A percentile compares a stretch with the other conserved stretches of the same genome.
These are phyloP conservation scores for Heritiera fomes DNA, from an alignment of 345 rosid genomes.

Conservation along the genomic window DNA sequence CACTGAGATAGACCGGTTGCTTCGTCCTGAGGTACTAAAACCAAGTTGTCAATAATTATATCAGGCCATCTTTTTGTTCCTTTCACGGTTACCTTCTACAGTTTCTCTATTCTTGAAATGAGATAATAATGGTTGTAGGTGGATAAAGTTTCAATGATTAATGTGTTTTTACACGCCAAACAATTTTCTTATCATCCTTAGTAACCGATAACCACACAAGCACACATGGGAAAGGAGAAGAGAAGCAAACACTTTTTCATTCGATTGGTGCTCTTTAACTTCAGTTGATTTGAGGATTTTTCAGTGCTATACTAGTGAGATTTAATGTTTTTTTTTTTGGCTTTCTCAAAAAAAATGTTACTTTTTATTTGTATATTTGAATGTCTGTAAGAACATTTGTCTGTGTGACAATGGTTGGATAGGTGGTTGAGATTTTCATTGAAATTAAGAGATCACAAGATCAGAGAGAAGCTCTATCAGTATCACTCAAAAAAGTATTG, in stretches of 20 bases:
- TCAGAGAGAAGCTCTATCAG: neutral
- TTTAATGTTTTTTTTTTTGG: neutral
- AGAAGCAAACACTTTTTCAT: neutral
- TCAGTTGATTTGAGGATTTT: neutral
- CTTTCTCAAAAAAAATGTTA: neutral
- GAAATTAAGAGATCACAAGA: neutral
- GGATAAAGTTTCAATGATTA: neutral
- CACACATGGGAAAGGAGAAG: neutral
- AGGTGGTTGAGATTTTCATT: neutral
- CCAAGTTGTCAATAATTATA: neutral
- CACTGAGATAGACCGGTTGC: conserved; percentile 84
- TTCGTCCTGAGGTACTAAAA: conserved; percentile 92
- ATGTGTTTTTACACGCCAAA: conserved; percentile 1
- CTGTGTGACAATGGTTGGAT: neutral
- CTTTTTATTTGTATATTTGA: conserved; percentile 5
- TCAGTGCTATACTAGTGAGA: neutral
- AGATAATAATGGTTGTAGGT: neutral
- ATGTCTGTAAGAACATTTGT: neutral
- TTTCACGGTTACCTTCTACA: neutral
- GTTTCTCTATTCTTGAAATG: conserved; percentile 5
- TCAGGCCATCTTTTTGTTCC: neutral
- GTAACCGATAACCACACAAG: neutral
- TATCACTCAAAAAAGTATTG: neutral
- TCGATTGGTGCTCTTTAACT: neutral
- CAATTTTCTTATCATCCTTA: neutral